Percentiles rank a stretch among this genome's conserved stretches.
Conservation (phyloP, 2,329 filamentous ascomycete genomes). For the Apiospora koreana region DNA sequence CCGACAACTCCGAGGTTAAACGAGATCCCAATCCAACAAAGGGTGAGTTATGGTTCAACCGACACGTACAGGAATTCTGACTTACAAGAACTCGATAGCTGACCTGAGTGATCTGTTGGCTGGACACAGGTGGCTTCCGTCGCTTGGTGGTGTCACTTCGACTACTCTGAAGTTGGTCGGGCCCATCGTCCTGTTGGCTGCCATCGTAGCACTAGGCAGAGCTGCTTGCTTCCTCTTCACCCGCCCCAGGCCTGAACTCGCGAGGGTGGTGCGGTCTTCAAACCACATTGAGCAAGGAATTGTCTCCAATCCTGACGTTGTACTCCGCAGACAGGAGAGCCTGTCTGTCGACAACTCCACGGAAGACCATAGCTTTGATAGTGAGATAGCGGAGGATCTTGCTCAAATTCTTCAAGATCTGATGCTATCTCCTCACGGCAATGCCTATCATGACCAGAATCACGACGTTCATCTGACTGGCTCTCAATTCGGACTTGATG, state of each 20-base stretch:
- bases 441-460: background rate
- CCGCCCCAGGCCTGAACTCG: background rate
- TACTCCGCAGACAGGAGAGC: background rate
- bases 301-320: background rate
- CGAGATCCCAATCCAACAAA: too few species aligned
- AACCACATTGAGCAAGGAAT: background rate
- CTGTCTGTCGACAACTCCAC: background rate
- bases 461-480: background rate
- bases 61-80: accelerated
- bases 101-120: background rate
- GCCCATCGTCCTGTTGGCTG: background rate
- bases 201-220: background rate
- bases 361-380: background rate
- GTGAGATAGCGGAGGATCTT: background rate
- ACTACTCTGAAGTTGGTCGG: background rate
- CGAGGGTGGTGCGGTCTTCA: background rate
- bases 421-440: too few species aligned
- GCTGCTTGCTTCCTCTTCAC: background rate
- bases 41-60: background rate
- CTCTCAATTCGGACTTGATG: background rate
- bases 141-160: background rate
- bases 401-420: background rate
- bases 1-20: background rate
- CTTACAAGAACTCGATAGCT: background rate
- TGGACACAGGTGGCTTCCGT: background rate